Evolutionary conservation across 306 rosid genomes (phyloP).

Genomic region (Citrullus amarus): DNA sequence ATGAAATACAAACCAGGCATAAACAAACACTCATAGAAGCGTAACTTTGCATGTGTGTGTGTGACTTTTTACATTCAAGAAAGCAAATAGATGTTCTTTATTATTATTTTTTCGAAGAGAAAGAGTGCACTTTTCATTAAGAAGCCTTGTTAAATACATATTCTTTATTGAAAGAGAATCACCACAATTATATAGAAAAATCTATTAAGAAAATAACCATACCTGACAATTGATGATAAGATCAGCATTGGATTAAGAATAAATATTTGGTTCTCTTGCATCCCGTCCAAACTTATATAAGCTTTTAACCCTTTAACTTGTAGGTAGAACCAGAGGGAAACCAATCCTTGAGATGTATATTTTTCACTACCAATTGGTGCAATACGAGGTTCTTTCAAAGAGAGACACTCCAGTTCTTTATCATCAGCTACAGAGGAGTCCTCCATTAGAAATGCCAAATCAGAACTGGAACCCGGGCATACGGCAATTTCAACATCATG

Average conservation of each 20-base stretch:
- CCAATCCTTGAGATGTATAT: slow-evolving; percentile 38
- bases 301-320: slow-evolving; percentile 47
- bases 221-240: slow-evolving; percentile 54
- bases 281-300: slow-evolving; percentile 29
- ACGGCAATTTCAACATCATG: slow-evolving; percentile 43
- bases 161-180: neutral
- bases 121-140: neutral
- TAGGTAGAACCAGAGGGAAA: slow-evolving; percentile 41
- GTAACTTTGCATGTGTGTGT: neutral
- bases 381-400: slow-evolving; percentile 43
- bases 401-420: slow-evolving; percentile 26
- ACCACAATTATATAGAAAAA: neutral
- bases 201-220: slow-evolving; percentile 12
- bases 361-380: slow-evolving; percentile 38
- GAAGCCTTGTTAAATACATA: neutral
- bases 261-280: slow-evolving; percentile 40
- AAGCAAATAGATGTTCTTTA: neutral
- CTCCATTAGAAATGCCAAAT: slow-evolving; percentile 23
- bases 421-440: slow-evolving; percentile 19
- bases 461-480: slow-evolving; percentile 49
- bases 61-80: neutral
- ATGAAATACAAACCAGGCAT: neutral
- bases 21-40: neutral
- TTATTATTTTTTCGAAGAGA: neutral
- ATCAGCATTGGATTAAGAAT: slow-evolving; percentile 41